Base-by-base conservation (phyloP, 139 green algal species). In the Chlamydomonas sphaeroides region DNA sequence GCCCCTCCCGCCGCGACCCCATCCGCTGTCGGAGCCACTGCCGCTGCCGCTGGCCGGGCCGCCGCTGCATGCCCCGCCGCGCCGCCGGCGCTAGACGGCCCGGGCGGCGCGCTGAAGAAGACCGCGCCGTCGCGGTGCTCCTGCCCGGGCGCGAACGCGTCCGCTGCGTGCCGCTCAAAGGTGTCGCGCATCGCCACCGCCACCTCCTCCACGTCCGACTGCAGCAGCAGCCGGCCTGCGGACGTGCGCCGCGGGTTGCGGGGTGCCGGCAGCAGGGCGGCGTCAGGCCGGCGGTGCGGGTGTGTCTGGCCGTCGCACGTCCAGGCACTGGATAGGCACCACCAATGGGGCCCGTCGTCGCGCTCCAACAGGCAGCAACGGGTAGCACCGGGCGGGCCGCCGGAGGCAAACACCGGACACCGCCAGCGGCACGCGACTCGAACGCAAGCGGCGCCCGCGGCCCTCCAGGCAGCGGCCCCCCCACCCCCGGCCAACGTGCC, bases 151-250 rank as follows among this genome's bases (percentile, higher is more conserved):
- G 79, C 70, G 65, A 94, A 87, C 1, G 56, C 68, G 20, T 84
- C 83, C 0, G 28, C 30, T 23, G 65, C 86, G 62, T 84, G 84
- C 61, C 72, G 45, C 80, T 95, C 92, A 79, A 95, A 90, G 33
- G 80, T 83, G 67, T 95, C 89, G 33, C 90, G 85, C 87, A 94
- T 94, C 8, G 85, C 77, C 0, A 70, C 68, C 0, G 84, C 72
- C 42, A 87, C 87, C 59, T 92, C 79, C 48, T 90, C 67, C 10
- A 97, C 89, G 74, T 97, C 95, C 1, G 91, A 95, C 85, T 97
- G 93, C 61, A 97, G 74, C 68, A 97, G 94, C 41, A 98, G 73
- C 17, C 74, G 81, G 5, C 90, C 90, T 90, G 88, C 74, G 57
- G 49, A 23, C n/a, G 7, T 15, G 41, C 11, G 42, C 18, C 1